phyloP scores from a whole-genome alignment of 2,329 filamentous ascomycete species.

The Penicillium sp. region DNA sequence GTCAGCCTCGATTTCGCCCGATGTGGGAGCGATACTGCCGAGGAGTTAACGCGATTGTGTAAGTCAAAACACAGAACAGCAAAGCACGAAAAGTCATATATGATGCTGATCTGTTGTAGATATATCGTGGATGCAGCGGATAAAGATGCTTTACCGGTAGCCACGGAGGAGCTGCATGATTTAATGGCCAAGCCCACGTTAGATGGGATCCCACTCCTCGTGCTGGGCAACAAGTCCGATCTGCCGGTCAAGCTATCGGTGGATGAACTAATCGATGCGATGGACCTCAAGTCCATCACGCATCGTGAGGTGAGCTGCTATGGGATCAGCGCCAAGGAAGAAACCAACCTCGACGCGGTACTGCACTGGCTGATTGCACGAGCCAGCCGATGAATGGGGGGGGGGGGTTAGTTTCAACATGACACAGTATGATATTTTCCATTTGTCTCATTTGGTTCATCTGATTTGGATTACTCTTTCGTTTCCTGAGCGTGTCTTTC shows the following conservation, averaged over 20 bases:
- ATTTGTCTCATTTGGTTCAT: background rate
- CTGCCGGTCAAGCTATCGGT: conserved; percentile 87
- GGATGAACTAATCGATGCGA: conserved; percentile 89
- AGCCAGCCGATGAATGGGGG: conserved; percentile 64
- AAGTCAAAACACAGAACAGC: conserved; percentile 32
- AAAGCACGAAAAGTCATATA: background rate
- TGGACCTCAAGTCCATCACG: conserved; percentile 85
- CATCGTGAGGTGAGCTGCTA: conserved; percentile 97
- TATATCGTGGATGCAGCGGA: conserved; percentile 98
- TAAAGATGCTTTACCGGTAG: conserved; percentile 73
- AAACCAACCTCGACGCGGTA: conserved; percentile 96
- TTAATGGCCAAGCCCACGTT: conserved; percentile 82
- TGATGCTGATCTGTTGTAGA: conserved; percentile 36
- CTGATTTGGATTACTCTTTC: background rate
- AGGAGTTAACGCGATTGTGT: conserved; percentile 94
- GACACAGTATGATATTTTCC: background rate
- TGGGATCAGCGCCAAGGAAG: conserved; percentile 96
- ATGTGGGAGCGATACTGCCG: conserved; percentile 99
- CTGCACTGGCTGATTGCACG: conserved; percentile 94
- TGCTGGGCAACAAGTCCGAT: conserved; percentile 97
- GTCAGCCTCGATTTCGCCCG: conserved; percentile 91
- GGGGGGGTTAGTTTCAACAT: background rate
- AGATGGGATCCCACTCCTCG: conserved; percentile 85
- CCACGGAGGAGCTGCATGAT: conserved; percentile 87
- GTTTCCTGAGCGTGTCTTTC: conserved; percentile 9